phyloP scores from a whole-genome alignment of 163 green algal species.

The Volvox carteri region DNA sequence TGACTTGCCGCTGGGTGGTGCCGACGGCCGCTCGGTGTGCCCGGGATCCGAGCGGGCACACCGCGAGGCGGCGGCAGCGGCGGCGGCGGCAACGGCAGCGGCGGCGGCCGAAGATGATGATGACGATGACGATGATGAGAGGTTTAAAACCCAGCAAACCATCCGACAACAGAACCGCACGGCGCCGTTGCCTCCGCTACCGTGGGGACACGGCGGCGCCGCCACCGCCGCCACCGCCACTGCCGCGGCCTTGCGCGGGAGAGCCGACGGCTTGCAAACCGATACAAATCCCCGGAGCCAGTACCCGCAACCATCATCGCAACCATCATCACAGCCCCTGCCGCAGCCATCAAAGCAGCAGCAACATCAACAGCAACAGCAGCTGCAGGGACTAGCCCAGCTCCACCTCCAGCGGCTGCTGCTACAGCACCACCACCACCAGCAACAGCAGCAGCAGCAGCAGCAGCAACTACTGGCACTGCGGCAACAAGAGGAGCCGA shows the following conservation, averaged over 20 bases:
- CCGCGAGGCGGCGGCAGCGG: not conserved
- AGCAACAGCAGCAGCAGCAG: constrained; percentile 8
- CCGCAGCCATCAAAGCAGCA: not conserved
- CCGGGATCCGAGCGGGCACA: not conserved
- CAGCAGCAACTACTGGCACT: not conserved
- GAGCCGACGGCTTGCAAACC: not conserved
- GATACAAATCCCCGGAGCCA: not conserved
- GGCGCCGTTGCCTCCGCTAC: not conserved
- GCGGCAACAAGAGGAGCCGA: not conserved
- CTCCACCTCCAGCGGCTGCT: not conserved
- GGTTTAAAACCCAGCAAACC: no score
- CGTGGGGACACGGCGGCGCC: not conserved
- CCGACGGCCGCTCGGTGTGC: no score
- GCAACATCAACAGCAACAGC: not conserved
- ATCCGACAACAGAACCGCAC: not conserved
- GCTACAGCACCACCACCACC: not conserved
- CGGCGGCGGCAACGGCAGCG: not conserved
- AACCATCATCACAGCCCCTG: not conserved
- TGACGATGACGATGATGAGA: no score
- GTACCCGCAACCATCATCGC: not conserved
- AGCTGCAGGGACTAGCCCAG: not conserved
- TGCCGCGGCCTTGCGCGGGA: not conserved
- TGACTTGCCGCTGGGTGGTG: no score
- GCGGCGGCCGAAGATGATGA: no score
- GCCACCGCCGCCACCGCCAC: not conserved